A percentile compares a stretch with the other conserved stretches of the same genome.
Conservation (phyloP, 129 eudicot genomes). For the Arctium minus region DNA sequence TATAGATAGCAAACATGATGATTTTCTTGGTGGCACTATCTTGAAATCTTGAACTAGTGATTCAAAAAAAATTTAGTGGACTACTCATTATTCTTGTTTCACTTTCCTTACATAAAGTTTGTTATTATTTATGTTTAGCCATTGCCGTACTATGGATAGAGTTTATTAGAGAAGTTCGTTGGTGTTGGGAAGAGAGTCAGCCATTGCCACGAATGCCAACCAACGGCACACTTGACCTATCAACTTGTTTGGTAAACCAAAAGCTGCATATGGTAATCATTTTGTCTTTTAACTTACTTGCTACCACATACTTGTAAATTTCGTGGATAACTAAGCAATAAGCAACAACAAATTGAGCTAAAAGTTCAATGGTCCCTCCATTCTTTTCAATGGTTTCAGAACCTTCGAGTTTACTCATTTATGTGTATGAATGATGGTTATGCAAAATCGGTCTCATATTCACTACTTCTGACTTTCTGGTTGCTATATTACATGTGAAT, state of each 20-base stretch:
- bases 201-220: slow-evolving; percentile 78
- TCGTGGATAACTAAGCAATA: background rate
- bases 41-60: background rate
- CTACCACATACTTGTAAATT: background rate
- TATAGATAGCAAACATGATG: slow-evolving; percentile 15
- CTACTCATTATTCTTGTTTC: background rate
- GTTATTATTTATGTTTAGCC: slow-evolving; percentile 47
- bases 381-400: background rate
- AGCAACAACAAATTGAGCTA: background rate
- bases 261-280: slow-evolving; percentile 84
- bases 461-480: background rate
- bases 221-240: slow-evolving; percentile 59
- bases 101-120: background rate
- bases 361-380: background rate
- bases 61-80: background rate
- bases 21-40: background rate
- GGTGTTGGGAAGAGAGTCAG: slow-evolving; percentile 98
- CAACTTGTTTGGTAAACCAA: slow-evolving; percentile 86
- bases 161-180: slow-evolving; percentile 92
- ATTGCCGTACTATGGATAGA: slow-evolving; percentile 97
- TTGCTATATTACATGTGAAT: background rate
- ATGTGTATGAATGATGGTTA: background rate
- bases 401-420: background rate
- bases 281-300: background rate
- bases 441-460: background rate